These are phyloP conservation scores for Multifurca ochricompacta DNA, from an alignment of 768 basidiomycete genomes.

Conservation along the genomic window DNA sequence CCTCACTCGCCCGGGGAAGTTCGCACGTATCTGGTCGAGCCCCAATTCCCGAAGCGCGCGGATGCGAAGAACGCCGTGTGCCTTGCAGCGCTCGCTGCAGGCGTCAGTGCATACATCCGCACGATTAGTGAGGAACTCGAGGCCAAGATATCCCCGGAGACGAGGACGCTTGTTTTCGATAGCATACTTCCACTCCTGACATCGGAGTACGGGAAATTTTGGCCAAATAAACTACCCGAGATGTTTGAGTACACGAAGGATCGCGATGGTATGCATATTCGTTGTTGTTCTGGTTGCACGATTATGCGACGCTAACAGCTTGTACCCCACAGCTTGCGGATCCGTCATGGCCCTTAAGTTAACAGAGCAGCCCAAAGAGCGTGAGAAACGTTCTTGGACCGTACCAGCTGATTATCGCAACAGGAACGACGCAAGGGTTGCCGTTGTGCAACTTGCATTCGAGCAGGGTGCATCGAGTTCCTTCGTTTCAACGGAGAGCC, in stretches of 20 bases:
- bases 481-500: conserved; percentile 44
- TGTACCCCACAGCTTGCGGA: conserved; percentile 40
- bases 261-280: conserved; percentile 39
- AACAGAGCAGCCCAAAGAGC: conserved; percentile 26
- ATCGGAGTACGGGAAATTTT: conserved; percentile 39
- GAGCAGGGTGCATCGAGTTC: conserved; percentile 52
- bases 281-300: not conserved
- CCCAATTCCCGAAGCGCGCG: conserved; percentile 47
- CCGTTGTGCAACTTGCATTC: conserved; percentile 45
- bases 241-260: conserved; percentile 37
- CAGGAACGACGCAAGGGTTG: conserved; percentile 55
- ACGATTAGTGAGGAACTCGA: conserved; percentile 36
- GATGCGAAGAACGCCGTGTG: conserved; percentile 69
- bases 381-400: conserved; percentile 37
- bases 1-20: conserved; percentile 43
- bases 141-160: conserved; percentile 37
- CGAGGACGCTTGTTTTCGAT: conserved; percentile 38
- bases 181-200: conserved; percentile 39
- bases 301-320: not conserved
- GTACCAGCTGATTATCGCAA: conserved; percentile 45
- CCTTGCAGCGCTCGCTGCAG: conserved; percentile 56
- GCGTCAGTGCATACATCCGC: conserved; percentile 50
- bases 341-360: conserved; percentile 41
- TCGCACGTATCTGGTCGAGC: conserved; percentile 55
- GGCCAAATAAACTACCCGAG: conserved; percentile 30